Conservation (phyloP, 495 filamentous ascomycete species). For the Sordaria brevicollis region DNA sequence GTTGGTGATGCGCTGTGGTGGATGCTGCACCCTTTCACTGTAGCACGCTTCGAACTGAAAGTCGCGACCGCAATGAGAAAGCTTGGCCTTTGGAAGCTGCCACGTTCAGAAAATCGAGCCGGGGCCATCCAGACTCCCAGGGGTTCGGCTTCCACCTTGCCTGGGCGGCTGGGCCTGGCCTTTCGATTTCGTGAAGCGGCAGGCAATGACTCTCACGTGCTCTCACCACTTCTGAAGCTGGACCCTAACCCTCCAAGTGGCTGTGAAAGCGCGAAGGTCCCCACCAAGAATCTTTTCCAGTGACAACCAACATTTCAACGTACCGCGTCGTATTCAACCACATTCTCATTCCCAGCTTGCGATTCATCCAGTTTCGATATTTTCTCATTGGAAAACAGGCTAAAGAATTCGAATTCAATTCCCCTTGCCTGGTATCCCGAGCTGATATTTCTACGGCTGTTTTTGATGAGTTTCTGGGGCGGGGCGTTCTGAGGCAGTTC, state of each 20-base stretch:
- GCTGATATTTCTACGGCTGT: not conserved
- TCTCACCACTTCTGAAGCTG: not conserved
- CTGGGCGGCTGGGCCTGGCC: not conserved
- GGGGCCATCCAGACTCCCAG: not conserved
- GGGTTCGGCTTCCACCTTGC: slow-evolving; percentile 5
- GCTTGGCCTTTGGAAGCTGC: slow-evolving; percentile 26
- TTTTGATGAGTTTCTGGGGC: not conserved
- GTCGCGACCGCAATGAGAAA: not conserved
- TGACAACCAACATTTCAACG: not conserved
- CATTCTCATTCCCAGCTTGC: not conserved
- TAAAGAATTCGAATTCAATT: not conserved
- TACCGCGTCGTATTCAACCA: not conserved
- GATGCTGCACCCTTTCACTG: not conserved
- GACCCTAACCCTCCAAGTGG: not conserved
- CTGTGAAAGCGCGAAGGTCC: not conserved
- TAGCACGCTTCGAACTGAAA: not conserved
- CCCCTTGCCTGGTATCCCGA: not conserved
- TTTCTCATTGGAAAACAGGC: not conserved
- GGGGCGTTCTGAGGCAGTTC: not conserved
- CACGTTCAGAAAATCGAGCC: slow-evolving; percentile 32
- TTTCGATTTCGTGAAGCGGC: not conserved
- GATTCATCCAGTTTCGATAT: not conserved
- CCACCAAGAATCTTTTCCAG: not conserved
- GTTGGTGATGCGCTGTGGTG: not conserved
- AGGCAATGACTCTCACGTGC: not conserved